Conservation (phyloP, 495 filamentous ascomycete species). For the Xylaria nigripes region DNA sequence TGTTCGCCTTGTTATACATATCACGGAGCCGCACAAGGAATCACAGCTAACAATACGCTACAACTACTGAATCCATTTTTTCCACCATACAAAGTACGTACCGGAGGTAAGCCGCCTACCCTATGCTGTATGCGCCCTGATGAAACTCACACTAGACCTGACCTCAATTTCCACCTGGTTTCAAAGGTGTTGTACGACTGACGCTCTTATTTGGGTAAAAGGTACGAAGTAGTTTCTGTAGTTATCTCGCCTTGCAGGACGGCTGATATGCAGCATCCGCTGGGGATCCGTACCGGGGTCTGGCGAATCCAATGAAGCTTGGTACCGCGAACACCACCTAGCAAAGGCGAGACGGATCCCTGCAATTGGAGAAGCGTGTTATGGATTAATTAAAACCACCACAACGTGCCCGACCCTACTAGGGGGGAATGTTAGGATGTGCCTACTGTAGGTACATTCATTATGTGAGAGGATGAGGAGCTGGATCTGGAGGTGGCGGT, state of each 20-base stretch:
- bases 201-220: too few relatives aligned
- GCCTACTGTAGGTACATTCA: too few relatives aligned
- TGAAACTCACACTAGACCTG: not conserved
- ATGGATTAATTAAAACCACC: not conserved
- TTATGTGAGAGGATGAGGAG: not conserved
- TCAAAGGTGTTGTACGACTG: not conserved
- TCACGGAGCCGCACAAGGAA: not conserved
- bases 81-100: too few relatives aligned
- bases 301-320: not conserved
- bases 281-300: not conserved
- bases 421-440: too few relatives aligned
- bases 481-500: not conserved
- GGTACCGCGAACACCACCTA: not conserved
- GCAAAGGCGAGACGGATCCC: not conserved
- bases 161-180: not conserved
- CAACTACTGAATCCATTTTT: too few relatives aligned
- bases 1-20: not conserved
- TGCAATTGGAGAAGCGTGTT: not conserved
- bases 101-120: not conserved
- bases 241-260: constrained; percentile 6
- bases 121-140: not conserved
- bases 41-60: too few relatives aligned
- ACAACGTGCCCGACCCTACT: too few relatives aligned
- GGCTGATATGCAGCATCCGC: not conserved
- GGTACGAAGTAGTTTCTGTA: too few relatives aligned